These are phyloP conservation scores for Camellia granthamiana DNA, from an alignment of 148 eudicot species.

Conservation along the genomic window DNA sequence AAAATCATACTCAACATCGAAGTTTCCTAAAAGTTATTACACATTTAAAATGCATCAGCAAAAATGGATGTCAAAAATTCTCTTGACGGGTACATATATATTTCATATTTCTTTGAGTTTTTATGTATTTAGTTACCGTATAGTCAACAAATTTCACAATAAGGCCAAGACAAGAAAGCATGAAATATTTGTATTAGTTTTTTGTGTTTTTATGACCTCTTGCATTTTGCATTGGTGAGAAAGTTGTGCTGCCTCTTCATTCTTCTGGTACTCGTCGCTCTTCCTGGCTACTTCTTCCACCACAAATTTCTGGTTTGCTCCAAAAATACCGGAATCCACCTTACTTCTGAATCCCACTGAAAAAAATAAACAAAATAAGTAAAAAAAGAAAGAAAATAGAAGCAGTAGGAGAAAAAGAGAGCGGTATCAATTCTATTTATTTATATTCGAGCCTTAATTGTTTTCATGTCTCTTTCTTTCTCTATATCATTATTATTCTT, in stretches of 20 bases:
- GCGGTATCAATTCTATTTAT: not conserved
- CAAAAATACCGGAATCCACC: conserved; percentile 18
- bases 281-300: conserved; percentile 27
- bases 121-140: no score
- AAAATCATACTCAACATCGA: no score
- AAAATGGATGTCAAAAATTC: not conserved
- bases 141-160: not conserved
- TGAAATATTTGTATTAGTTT: not conserved
- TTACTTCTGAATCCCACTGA: conserved; percentile 28
- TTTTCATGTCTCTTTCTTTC: not conserved
- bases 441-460: not conserved
- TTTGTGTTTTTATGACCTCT: conserved; percentile 18
- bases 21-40: no score
- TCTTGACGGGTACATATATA: not conserved
- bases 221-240: conserved; percentile 4
- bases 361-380: not conserved
- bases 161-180: not conserved
- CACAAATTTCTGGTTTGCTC: conserved; percentile 5
- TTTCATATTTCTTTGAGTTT: not conserved
- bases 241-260: conserved; percentile 13
- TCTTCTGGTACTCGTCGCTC: conserved; percentile 30
- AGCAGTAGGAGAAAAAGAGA: not conserved
- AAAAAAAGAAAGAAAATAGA: not conserved
- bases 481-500: not conserved
- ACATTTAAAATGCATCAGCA: not conserved